phyloP scores from a whole-genome alignment of 2,329 filamentous ascomycete species.

The Tothia fuscella region DNA sequence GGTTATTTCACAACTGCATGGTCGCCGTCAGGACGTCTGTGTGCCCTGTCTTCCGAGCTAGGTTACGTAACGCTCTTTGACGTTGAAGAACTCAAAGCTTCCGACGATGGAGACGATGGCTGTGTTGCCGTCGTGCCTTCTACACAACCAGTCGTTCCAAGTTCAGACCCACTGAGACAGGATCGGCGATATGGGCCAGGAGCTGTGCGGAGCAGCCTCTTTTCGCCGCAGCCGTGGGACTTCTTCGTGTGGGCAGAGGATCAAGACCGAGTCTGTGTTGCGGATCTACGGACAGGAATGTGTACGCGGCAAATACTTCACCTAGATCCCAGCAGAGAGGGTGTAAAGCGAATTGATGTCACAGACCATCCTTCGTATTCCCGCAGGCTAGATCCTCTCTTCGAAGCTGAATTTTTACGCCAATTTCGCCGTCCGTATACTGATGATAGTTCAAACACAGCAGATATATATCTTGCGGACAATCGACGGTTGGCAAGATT shows the following conservation, averaged over 20 bases:
- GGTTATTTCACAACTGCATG: slow-evolving; percentile 71
- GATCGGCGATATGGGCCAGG: slow-evolving; percentile 45
- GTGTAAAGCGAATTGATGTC: slow-evolving; percentile 45
- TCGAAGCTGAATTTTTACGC: slow-evolving; percentile 26
- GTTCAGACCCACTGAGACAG: too few species aligned
- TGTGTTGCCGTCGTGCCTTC: slow-evolving; percentile 68
- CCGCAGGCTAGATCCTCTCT: not conserved
- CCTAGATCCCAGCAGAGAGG: slow-evolving; percentile 45
- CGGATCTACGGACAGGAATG: slow-evolving; percentile 58
- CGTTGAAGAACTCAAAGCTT: slow-evolving; percentile 32
- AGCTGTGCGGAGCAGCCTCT: slow-evolving; percentile 81
- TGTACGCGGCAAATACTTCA: slow-evolving; percentile 56
- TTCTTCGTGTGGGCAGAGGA: slow-evolving; percentile 92
- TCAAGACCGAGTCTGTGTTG: slow-evolving; percentile 60
- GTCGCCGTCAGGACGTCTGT: slow-evolving; percentile 56
- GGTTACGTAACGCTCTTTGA: slow-evolving; percentile 69
- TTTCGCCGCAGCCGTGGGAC: slow-evolving; percentile 81
- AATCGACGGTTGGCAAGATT: too few species aligned
- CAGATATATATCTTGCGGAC: too few species aligned
- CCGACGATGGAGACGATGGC: slow-evolving; percentile 28
- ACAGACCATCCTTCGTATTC: slow-evolving; percentile 32
- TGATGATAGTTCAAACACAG: too few species aligned
- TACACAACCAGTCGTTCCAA: slow-evolving; percentile 53
- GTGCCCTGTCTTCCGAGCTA: slow-evolving; percentile 70
- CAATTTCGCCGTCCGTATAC: too few species aligned